Conservation (phyloP, 352 stramenopile genomes). For the Phytophthora gonapodyides region DNA sequence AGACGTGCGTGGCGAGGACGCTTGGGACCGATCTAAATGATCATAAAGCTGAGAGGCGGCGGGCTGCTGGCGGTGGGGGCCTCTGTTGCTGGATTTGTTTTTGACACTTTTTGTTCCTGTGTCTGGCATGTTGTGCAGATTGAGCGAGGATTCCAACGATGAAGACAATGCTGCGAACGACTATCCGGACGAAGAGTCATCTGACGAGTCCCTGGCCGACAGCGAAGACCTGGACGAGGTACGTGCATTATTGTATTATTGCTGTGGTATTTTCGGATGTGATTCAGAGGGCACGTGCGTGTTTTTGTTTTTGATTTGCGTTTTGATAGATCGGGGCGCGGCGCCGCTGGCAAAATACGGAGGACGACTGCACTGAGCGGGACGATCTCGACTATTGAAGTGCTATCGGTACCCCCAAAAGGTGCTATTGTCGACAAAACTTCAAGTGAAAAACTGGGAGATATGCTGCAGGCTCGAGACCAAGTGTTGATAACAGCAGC, state of each 20-base stretch:
- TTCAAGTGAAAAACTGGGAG: too few species aligned
- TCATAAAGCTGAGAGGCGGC: conserved; percentile 33
- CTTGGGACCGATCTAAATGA: conserved; percentile 27
- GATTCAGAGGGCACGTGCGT: conserved; percentile 14
- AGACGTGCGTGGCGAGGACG: conserved; percentile 8
- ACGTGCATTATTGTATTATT: conserved; percentile 10
- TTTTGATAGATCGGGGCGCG: conserved; percentile 35
- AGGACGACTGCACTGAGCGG: conserved; percentile 35
- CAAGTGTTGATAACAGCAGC: too few species aligned
- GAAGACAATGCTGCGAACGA: conserved; percentile 81
- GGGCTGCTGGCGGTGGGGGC: conserved; percentile 17
- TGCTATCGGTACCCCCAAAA: background rate
- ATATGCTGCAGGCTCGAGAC: too few species aligned
- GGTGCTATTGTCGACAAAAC: too few species aligned
- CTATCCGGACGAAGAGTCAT: conserved; percentile 85
- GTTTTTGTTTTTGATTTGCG: conserved; percentile 19
- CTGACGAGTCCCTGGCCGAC: conserved; percentile 37
- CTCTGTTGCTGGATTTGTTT: conserved; percentile 29
- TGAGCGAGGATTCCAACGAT: conserved; percentile 85
- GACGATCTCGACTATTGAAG: conserved; percentile 39
- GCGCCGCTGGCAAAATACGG: conserved; percentile 17
- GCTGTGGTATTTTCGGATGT: conserved; percentile 3
- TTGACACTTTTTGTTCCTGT: conserved; percentile 24
- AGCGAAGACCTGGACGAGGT: conserved; percentile 49
- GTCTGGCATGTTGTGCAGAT: conserved; percentile 39